A percentile compares a stretch with the other conserved stretches of the same genome.
These are phyloP conservation scores for Emergomyces africanus DNA, from an alignment of 2,329 filamentous ascomycete genomes.

Conservation along the genomic window DNA sequence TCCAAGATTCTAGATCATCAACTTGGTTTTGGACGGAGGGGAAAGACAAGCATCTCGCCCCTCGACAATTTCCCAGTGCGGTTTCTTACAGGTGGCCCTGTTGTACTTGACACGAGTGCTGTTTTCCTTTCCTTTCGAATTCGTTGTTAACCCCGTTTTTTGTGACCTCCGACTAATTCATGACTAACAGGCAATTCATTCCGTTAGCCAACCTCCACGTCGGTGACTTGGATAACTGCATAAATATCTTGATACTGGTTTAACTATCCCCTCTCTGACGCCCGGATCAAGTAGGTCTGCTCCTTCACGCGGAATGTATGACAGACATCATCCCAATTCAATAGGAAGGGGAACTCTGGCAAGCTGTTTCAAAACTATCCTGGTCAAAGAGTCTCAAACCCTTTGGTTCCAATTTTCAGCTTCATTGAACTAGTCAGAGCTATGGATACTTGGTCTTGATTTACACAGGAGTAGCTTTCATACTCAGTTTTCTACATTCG, in stretches of 20 bases:
- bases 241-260: background rate
- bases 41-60: background rate
- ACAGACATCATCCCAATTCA: background rate
- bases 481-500: background rate
- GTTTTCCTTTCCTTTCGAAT: background rate
- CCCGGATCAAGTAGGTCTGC: background rate
- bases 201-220: background rate
- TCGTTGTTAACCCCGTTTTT: background rate
- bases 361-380: background rate
- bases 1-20: constrained; percentile 2
- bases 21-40: background rate
- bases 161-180: background rate
- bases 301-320: background rate
- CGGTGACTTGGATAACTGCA: background rate
- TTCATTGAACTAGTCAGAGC: background rate
- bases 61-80: background rate
- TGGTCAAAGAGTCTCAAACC: background rate
- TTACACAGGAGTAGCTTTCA: background rate
- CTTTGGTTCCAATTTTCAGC: background rate
- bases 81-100: constrained; percentile 8
- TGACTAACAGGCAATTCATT: background rate
- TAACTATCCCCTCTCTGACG: background rate
- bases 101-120: background rate
- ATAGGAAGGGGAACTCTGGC: background rate
- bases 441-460: background rate